phyloP scores from a whole-genome alignment of 2,329 filamentous ascomycete species.

The Volutella citrinella region DNA sequence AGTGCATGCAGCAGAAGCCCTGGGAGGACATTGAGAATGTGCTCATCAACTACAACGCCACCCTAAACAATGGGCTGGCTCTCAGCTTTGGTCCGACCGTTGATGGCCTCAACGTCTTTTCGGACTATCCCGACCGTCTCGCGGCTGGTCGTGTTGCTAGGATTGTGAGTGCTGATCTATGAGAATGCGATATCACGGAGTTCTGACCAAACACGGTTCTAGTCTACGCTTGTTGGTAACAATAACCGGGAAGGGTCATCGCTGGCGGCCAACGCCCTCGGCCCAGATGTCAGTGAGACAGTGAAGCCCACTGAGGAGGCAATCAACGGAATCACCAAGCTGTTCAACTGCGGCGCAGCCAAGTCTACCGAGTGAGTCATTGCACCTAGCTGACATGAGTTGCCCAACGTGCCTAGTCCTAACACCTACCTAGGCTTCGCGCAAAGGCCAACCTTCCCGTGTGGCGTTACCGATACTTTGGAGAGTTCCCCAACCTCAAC shows the following conservation, averaged over 20 bases:
- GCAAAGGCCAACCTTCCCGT: constrained; percentile 3
- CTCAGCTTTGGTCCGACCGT: constrained; percentile 5
- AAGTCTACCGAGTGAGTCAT: constrained; percentile 3
- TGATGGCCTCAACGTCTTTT: constrained; percentile 6
- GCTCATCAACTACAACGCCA: constrained; percentile 7
- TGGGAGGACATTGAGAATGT: constrained; percentile 3
- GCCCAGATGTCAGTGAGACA: too few relatives aligned
- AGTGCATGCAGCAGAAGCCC: constrained; percentile 4
- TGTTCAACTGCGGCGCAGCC: constrained; percentile 5
- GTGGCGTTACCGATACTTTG: constrained; percentile 7
- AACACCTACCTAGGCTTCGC: too few relatives aligned
- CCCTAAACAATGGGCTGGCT: background rate
- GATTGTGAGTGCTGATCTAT: constrained; percentile 1
- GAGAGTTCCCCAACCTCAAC: constrained; percentile 5
- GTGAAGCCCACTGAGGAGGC: too few relatives aligned
- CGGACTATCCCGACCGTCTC: constrained; percentile 4
- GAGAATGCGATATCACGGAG: too few relatives aligned
- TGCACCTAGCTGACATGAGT: too few relatives aligned
- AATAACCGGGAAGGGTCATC: too few relatives aligned
- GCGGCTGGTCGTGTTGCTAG: constrained; percentile 1
- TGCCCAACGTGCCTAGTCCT: too few relatives aligned
- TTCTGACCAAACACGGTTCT: too few relatives aligned
- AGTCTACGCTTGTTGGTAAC: too few relatives aligned
- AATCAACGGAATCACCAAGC: too few relatives aligned
- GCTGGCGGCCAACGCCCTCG: too few relatives aligned